Evolutionary conservation across 805 yeast genomes (phyloP), one percentile per base, ranked within the genome.

Genomic region (Metschnikowia colocasiae): DNA sequence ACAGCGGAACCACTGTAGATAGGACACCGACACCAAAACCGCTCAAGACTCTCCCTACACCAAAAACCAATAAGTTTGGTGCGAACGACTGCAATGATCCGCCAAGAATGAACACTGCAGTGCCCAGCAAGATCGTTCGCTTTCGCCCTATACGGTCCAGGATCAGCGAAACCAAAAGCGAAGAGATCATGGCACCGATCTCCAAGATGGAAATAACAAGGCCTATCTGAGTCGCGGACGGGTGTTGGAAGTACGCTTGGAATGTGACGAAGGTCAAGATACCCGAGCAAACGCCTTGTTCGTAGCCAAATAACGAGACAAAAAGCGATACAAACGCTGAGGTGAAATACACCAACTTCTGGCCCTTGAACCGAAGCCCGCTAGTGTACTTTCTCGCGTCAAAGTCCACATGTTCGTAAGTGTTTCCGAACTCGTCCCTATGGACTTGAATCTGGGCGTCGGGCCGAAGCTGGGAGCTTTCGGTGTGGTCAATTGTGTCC

Each of bases 1-100:
- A 89, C 42, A 87, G 82, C 1, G 96, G 96, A 9, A 89, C 91
- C 52, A 89, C 84, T 6, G 95, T 83, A 22, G 91, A 82, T 39
- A 89, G 69, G 45, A 89, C 69, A 3, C 97, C 97, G 22, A 89
- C 91, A 1, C 96, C 96, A n/a, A 88, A 55, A 15, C 97, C 96
- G 33, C 87, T 76, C 39, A 88, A 75, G 26, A 87, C 79, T 56
- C 96, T 71, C 2, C 96, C 96, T 12, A 81, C 57, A n/a, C 84
- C 80, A 69, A 89, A 75, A 36, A 78, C 58, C 54, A 64, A 59
- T 62, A 87, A 74, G 52, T 73, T 74, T 5, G 64, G 59, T 2
- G 92, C 75, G 51, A 76, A 70, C 18, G 52, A 37, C 48, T 56
- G 59, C 15, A 56, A 48, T 3, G 47, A 35, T 18, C 59, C 59